phyloP scores from a whole-genome alignment of 2,329 filamentous ascomycete genomes.

The Dactylellina parvicollis region DNA sequence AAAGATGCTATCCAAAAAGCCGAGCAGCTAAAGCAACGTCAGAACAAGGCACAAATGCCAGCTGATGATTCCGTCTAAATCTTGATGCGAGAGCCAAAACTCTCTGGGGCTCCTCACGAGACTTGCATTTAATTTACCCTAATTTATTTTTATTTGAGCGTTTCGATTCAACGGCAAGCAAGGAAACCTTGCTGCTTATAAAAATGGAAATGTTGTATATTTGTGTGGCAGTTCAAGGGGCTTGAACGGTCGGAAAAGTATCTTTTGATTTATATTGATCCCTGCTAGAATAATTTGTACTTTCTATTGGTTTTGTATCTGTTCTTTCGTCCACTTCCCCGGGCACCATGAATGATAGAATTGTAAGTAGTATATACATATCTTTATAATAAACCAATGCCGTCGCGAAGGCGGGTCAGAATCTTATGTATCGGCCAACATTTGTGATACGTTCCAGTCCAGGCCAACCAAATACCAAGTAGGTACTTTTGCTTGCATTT shows the following conservation, averaged over 20 bases:
- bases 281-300: too few species aligned
- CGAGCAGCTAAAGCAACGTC: constrained; percentile 30
- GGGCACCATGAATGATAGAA: too few species aligned
- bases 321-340: too few species aligned
- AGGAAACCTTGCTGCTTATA: neutral
- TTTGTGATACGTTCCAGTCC: too few species aligned
- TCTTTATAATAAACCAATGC: too few species aligned
- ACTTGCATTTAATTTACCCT: neutral
- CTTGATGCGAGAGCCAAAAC: neutral
- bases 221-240: neutral
- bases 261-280: neutral
- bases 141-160: constrained; percentile 13
- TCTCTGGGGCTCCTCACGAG: neutral
- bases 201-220: neutral
- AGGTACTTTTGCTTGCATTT: too few species aligned
- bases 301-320: too few species aligned
- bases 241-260: neutral
- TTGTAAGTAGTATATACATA: too few species aligned
- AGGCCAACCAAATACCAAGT: too few species aligned
- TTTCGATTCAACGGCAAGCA: neutral
- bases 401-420: too few species aligned
- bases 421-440: too few species aligned
- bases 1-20: constrained; percentile 14
- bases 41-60: constrained; percentile 35
- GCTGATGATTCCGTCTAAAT: constrained; percentile 36